Base-by-base conservation (phyloP, 768 basidiomycete species). In the Rhizopogon vulgaris region DNA sequence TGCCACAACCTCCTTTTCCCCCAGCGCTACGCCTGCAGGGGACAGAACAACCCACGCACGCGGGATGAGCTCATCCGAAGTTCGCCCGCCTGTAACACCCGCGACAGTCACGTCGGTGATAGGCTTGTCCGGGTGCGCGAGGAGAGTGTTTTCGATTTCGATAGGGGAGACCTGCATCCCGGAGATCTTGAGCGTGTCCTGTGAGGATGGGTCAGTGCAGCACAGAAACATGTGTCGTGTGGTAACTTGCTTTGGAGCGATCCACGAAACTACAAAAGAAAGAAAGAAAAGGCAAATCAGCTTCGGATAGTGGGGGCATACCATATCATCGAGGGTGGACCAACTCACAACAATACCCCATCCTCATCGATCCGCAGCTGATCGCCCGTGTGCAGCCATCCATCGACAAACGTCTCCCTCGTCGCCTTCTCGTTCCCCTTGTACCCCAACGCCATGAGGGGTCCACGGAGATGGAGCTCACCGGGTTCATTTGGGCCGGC, bases 301-400 rank as follows among this genome's bases (percentile, higher is more conserved):
- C 28, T 6, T 6, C 4, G 5, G 6, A 15, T 15, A 9, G 28
- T 54, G 5, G 42, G 37, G 2, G 2, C 12, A 8, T 14, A 30
- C 12, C 7, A 6, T 45, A 8, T 30, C 11, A 17, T 30, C 7
- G 10, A 14, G 46, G 28, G 5, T 10, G 32, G 10, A 1, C 10
- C 5, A n/a, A 67, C 78, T 36, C 53, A 85, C 83, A 74, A 87
- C 62, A 86, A 81, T 55, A 77, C 73, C 4, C 77, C 78, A 2
- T 79, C 68, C 56, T 72, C 69, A 56, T 83, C 76, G 0, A 78
- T 73, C 30, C 71, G 63, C 61, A 87, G 83, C 41, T 71, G 68
- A 63, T 89, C 86, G 7, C 86, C 86, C 0, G 84, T 87, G 49
- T 69, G 70, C 32, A 89, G 46, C 87, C 86, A 89, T n/a, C 84